These are phyloP conservation scores for Alternaria brassicae DNA, from an alignment of 2,329 filamentous ascomycete species.

Conservation along the genomic window DNA sequence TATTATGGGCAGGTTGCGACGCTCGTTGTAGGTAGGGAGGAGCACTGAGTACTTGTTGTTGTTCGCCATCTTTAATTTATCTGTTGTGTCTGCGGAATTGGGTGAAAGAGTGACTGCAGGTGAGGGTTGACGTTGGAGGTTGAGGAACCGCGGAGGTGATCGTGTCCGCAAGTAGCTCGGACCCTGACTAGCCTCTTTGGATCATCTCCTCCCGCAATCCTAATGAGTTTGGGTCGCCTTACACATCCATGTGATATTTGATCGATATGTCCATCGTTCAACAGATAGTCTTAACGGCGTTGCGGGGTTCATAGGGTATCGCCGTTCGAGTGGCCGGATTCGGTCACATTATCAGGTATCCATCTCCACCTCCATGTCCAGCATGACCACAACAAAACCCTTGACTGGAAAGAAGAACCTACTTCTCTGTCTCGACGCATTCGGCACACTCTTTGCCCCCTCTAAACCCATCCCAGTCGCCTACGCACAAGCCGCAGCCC, in stretches of 20 bases:
- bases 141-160: conserved; percentile 32
- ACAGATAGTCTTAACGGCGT: not conserved
- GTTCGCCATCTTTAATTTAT: conserved; percentile 39
- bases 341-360: not conserved
- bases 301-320: not conserved
- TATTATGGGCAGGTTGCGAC: conserved; percentile 94
- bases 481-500: conserved; percentile 61
- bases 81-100: conserved; percentile 21
- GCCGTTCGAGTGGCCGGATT: not conserved
- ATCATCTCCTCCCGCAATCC: conserved; percentile 20
- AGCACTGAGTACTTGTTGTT: conserved; percentile 94
- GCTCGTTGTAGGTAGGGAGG: conserved; percentile 98
- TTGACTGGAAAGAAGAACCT: conserved; percentile 53
- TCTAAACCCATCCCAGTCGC: conserved; percentile 59
- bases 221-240: not conserved
- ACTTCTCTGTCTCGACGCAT: conserved; percentile 69
- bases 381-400: conserved; percentile 12
- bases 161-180: conserved; percentile 34
- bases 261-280: not conserved
- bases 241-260: not conserved
- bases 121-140: conserved; percentile 20
- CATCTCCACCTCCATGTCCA: conserved; percentile 14
- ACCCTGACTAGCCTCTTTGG: conserved; percentile 31
- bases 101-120: conserved; percentile 42
- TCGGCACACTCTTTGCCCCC: conserved; percentile 68